A percentile compares a stretch with the other conserved stretches of the same genome.
These are phyloP conservation scores for Ogataea ganodermae DNA, from an alignment of 805 yeast species.

Conservation along the genomic window DNA sequence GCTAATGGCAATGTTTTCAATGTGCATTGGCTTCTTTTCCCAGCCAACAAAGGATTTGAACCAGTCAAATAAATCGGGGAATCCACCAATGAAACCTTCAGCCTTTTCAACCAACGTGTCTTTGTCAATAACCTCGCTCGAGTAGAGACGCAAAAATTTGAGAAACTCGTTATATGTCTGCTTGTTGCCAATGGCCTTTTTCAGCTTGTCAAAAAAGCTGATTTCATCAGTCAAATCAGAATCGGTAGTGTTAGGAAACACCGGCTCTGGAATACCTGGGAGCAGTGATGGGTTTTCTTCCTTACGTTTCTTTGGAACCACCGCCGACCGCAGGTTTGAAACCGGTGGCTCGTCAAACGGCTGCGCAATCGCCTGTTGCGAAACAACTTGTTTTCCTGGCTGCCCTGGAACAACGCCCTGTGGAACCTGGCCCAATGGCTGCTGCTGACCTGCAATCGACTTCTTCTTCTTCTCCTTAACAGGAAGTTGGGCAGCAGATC, in stretches of 20 bases:
- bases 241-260: constrained; percentile 54
- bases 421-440: constrained; percentile 20
- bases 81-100: constrained; percentile 81
- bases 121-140: constrained; percentile 88
- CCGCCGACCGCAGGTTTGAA: constrained; percentile 45
- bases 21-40: constrained; percentile 79
- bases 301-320: constrained; percentile 24
- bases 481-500: constrained; percentile 22
- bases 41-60: constrained; percentile 89
- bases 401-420: constrained; percentile 28
- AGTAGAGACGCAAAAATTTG: constrained; percentile 81
- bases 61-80: constrained; percentile 82
- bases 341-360: constrained; percentile 47
- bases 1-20: constrained; percentile 84
- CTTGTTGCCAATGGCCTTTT: constrained; percentile 83
- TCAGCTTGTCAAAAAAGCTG: constrained; percentile 87
- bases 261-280: constrained; percentile 86
- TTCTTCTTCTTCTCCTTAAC: constrained; percentile 33
- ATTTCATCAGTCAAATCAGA: constrained; percentile 81
- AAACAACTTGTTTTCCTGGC: constrained; percentile 14
- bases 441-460: constrained; percentile 23
- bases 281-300: constrained; percentile 67
- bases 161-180: constrained; percentile 90
- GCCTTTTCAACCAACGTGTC: constrained; percentile 79
- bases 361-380: constrained; percentile 21